Evolutionary conservation across 2,329 filamentous ascomycete species (phyloP).

Genomic region (Phialophora tarda): DNA sequence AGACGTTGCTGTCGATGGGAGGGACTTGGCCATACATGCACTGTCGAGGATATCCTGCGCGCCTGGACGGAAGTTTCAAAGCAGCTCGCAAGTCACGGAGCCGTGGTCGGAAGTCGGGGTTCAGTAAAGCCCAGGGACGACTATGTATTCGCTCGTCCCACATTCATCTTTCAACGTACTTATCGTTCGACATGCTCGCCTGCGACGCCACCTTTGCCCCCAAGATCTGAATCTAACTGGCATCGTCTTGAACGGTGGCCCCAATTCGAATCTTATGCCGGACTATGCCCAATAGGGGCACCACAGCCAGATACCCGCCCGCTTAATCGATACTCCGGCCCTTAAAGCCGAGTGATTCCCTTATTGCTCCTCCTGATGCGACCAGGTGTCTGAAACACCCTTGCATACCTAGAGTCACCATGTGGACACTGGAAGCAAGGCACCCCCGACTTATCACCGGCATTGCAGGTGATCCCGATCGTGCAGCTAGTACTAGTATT

Average conservation of each 20-base stretch:
- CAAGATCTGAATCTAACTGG: too few species aligned
- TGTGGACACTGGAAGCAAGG: neutral
- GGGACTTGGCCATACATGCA: neutral
- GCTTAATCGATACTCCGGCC: neutral
- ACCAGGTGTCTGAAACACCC: neutral
- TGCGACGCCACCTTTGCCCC: neutral
- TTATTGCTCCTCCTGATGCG: neutral
- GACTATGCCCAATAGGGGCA: neutral
- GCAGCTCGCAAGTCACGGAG: neutral
- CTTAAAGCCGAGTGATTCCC: neutral
- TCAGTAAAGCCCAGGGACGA: neutral
- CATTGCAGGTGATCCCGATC: conserved; percentile 7
- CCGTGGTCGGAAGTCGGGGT: neutral
- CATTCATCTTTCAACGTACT: neutral
- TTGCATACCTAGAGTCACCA: neutral
- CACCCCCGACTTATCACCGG: conserved; percentile 14
- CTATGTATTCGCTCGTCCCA: neutral
- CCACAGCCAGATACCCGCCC: neutral
- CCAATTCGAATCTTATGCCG: neutral
- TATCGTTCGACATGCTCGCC: neutral
- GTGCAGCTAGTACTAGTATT: neutral
- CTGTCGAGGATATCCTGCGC: neutral
- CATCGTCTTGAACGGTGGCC: neutral
- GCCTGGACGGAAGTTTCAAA: neutral
- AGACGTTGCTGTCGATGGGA: neutral